A percentile compares a stretch with the other conserved stretches of the same genome.
Conservation (phyloP, 2,329 filamentous ascomycete genomes). For the Pseudogymnoascus sp. region DNA sequence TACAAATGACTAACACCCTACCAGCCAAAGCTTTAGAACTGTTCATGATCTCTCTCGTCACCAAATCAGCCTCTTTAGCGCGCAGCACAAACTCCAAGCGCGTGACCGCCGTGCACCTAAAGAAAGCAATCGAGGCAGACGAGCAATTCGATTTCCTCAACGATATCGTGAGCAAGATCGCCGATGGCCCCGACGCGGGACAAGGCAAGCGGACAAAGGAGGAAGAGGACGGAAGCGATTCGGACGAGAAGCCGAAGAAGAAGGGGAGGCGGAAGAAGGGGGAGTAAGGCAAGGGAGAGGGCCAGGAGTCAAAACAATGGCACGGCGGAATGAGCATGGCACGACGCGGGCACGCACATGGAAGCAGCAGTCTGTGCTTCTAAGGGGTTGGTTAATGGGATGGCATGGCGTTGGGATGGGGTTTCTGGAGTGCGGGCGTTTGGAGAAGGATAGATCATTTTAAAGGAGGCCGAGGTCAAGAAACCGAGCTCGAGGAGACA, state of each 20-base stretch:
- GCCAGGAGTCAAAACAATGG: not conserved
- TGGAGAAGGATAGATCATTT: not conserved
- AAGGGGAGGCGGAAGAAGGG: slow-evolving; percentile 21
- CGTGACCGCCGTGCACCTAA: slow-evolving; percentile 83
- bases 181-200: slow-evolving; percentile 36
- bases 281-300: not conserved
- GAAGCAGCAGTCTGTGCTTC: not conserved
- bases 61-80: slow-evolving; percentile 78
- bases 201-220: slow-evolving; percentile 21
- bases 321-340: not conserved
- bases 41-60: slow-evolving; percentile 93
- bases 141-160: slow-evolving; percentile 90
- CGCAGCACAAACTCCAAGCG: slow-evolving; percentile 77
- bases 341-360: not conserved
- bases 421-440: not conserved
- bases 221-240: slow-evolving; percentile 18
- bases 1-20: slow-evolving; percentile 3
- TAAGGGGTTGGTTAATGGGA: not conserved
- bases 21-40: slow-evolving; percentile 79
- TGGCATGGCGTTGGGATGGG: not conserved
- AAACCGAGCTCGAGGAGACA: not conserved
- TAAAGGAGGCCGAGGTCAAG: not conserved
- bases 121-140: slow-evolving; percentile 78
- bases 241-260: slow-evolving; percentile 24
- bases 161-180: slow-evolving; percentile 83